These are phyloP conservation scores for Ajuga reptans DNA, from an alignment of 305 asterid species.

Conservation along the genomic window DNA sequence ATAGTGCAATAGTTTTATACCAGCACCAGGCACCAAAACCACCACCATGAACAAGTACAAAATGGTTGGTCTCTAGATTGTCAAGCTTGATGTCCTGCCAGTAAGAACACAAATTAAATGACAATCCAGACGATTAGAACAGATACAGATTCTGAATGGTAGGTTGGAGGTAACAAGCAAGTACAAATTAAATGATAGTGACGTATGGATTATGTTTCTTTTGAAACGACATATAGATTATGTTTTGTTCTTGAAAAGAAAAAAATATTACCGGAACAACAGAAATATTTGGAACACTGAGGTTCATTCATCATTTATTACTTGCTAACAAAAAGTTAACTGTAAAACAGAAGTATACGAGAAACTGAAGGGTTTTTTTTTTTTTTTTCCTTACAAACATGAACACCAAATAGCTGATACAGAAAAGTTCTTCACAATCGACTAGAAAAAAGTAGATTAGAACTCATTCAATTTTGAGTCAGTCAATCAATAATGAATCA, in stretches of 20 bases:
- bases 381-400: background rate
- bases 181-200: background rate
- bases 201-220: background rate
- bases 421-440: background rate
- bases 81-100: slow-evolving; percentile 70
- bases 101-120: slow-evolving; percentile 7
- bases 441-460: background rate
- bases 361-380: background rate
- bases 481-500: slow-evolving; percentile 14
- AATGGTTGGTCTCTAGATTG: slow-evolving; percentile 64
- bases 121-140: slow-evolving; percentile 2
- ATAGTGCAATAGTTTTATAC: slow-evolving; percentile 90
- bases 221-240: background rate
- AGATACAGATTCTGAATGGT: background rate
- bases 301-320: background rate
- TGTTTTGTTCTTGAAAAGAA: background rate
- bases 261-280: background rate
- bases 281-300: background rate
- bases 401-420: background rate
- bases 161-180: background rate
- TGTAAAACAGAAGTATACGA: background rate
- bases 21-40: slow-evolving; percentile 99
- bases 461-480: background rate
- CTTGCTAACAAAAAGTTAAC: background rate
- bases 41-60: slow-evolving; percentile 97